These are phyloP conservation scores for Citrus sp. DNA, from an alignment of 345 rosid genomes.

Conservation along the genomic window DNA sequence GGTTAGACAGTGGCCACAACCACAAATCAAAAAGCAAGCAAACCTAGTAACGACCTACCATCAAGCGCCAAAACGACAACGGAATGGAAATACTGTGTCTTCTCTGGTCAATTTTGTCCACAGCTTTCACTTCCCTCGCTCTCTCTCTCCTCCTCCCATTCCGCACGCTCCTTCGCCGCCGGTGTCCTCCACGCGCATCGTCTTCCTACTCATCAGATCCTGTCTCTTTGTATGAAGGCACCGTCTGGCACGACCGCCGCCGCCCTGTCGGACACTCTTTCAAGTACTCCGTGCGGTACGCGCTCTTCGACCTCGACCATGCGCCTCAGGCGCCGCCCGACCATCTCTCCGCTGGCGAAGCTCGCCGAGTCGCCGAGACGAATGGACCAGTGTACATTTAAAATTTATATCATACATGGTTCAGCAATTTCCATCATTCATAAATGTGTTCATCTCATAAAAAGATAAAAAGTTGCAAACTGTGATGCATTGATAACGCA, in stretches of 20 bases:
- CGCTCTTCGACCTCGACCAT: slow-evolving; percentile 66
- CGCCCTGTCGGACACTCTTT: slow-evolving; percentile 74
- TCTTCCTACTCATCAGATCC: not conserved
- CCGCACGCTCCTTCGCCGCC: slow-evolving; percentile 29
- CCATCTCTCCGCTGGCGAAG: slow-evolving; percentile 68
- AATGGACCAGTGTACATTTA: slow-evolving; percentile 60
- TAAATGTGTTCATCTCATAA: too few relatives aligned
- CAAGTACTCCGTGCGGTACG: slow-evolving; percentile 69
- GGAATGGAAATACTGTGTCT: slow-evolving; percentile 50
- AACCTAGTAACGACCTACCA: not conserved
- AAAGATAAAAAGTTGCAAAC: too few relatives aligned
- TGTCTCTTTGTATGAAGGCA: slow-evolving; percentile 62
- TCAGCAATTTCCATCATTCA: too few relatives aligned
- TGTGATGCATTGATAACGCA: too few relatives aligned
- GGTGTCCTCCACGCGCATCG: slow-evolving; percentile 17
- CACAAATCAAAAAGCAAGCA: not conserved
- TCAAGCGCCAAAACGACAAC: not conserved
- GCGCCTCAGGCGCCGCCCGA: slow-evolving; percentile 37
- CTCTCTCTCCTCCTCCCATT: slow-evolving; percentile 45
- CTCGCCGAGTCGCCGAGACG: slow-evolving; percentile 56
- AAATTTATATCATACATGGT: not conserved
- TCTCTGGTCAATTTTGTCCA: slow-evolving; percentile 35
- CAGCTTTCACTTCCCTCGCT: slow-evolving; percentile 27
- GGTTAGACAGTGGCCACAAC: not conserved
- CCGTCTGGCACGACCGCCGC: slow-evolving; percentile 85